Conservation (phyloP, 2,329 filamentous ascomycete species). For the Pseudocercospora musae region DNA sequence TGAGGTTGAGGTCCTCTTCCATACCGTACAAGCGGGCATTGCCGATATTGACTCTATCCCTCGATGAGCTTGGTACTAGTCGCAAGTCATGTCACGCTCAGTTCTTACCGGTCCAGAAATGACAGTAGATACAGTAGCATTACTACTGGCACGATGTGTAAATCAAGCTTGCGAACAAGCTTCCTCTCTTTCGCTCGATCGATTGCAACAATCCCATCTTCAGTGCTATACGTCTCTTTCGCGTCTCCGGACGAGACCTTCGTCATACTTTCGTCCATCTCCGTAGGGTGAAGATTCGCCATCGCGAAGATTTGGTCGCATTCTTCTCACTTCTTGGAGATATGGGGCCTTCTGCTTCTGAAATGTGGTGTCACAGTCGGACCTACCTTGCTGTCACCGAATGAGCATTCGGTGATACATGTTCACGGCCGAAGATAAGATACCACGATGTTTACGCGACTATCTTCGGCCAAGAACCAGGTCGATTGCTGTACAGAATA, state of each 20-base stretch:
- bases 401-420: neutral
- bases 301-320: neutral
- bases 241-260: neutral
- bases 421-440: neutral
- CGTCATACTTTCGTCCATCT: neutral
- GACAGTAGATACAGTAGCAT: constrained; percentile 71
- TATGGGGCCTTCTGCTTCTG: neutral
- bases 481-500: neutral
- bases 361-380: neutral
- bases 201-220: constrained; percentile 15
- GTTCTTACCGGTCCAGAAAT: constrained; percentile 65
- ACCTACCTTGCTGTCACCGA: neutral
- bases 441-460: neutral
- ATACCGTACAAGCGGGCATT: constrained; percentile 65
- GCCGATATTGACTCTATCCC: constrained; percentile 35
- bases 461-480: neutral
- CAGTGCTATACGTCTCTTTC: neutral
- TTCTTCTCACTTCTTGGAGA: neutral
- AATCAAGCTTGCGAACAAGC: constrained; percentile 63
- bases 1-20: constrained; percentile 59
- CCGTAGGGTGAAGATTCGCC: neutral
- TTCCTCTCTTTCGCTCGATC: constrained; percentile 49
- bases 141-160: constrained; percentile 62
- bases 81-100: neutral
- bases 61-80: neutral